A percentile compares a stretch with the other conserved stretches of the same genome.
These are phyloP conservation scores for Psidium guajava DNA, from an alignment of 345 rosid species.

Conservation along the genomic window DNA sequence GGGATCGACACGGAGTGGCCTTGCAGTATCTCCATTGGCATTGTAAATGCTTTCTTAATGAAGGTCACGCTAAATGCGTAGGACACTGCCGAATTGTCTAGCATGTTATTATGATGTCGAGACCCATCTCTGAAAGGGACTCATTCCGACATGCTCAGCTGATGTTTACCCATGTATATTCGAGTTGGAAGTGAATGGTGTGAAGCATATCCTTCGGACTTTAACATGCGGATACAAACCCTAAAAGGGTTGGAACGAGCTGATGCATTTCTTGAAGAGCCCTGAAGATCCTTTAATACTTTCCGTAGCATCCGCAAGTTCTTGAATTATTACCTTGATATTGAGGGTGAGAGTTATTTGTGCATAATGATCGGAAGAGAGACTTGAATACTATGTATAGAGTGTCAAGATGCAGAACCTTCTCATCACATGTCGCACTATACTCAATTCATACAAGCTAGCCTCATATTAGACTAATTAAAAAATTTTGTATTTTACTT, in stretches of 20 bases:
- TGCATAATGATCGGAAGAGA: too few relatives aligned
- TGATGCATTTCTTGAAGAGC: not conserved
- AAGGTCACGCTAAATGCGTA: not conserved
- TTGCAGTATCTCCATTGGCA: not conserved
- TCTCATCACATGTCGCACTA: too few relatives aligned
- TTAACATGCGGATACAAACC: too few relatives aligned
- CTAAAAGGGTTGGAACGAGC: too few relatives aligned
- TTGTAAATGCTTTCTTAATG: not conserved
- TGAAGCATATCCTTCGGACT: too few relatives aligned
- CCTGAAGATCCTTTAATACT: not conserved
- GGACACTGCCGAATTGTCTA: not conserved
- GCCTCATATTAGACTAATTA: too few relatives aligned
- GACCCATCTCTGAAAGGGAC: not conserved
- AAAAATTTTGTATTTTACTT: too few relatives aligned
- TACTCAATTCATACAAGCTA: too few relatives aligned
- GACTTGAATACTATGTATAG: too few relatives aligned
- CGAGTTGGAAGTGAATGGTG: too few relatives aligned
- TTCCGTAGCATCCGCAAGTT: not conserved
- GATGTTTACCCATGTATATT: not conserved
- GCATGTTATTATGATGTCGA: not conserved
- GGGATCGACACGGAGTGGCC: not conserved
- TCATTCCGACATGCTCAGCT: not conserved
- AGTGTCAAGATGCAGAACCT: too few relatives aligned
- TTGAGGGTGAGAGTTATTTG: not conserved
- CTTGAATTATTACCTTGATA: not conserved